Evolutionary conservation across 2,329 filamentous ascomycete genomes (phyloP).

Genomic region (Calonectria henricotiae): DNA sequence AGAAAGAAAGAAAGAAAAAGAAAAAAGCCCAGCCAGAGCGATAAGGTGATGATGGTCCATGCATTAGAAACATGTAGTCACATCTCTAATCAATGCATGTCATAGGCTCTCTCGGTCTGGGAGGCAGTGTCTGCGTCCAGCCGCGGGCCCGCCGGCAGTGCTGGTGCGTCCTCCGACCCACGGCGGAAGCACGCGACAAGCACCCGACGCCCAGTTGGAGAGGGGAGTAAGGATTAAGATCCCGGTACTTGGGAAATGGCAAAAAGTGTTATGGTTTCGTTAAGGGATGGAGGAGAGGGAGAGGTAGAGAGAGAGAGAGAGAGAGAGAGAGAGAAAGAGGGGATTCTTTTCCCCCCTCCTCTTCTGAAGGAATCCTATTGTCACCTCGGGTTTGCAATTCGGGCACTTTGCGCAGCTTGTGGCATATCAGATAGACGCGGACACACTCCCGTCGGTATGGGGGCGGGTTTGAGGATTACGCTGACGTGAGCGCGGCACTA

Average conservation of each 20-base stretch:
- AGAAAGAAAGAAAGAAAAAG: too few species aligned
- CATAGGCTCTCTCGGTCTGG: neutral
- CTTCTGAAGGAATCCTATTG: too few species aligned
- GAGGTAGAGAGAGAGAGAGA: neutral
- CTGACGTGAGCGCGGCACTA: conserved; percentile 6
- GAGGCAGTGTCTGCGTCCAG: conserved; percentile 13
- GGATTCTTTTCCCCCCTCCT: too few species aligned
- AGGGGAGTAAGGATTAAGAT: neutral
- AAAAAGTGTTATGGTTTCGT: neutral
- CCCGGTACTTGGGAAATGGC: neutral
- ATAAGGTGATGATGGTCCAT: conserved; percentile 13
- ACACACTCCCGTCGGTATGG: neutral
- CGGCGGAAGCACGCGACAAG: conserved; percentile 16
- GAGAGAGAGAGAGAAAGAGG: too few species aligned
- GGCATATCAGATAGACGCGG: too few species aligned
- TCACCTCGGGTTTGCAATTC: too few species aligned
- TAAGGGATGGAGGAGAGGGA: neutral
- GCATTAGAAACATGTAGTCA: conserved; percentile 9
- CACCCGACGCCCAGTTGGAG: neutral
- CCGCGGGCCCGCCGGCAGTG: conserved; percentile 7
- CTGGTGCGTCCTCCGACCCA: conserved; percentile 11
- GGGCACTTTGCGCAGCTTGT: too few species aligned
- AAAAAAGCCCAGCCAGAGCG: too few species aligned
- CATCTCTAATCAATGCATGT: conserved; percentile 8
- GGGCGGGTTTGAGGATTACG: neutral